Conservation (phyloP, 805 yeast genomes). For the Gaillardinia entomophila region DNA sequence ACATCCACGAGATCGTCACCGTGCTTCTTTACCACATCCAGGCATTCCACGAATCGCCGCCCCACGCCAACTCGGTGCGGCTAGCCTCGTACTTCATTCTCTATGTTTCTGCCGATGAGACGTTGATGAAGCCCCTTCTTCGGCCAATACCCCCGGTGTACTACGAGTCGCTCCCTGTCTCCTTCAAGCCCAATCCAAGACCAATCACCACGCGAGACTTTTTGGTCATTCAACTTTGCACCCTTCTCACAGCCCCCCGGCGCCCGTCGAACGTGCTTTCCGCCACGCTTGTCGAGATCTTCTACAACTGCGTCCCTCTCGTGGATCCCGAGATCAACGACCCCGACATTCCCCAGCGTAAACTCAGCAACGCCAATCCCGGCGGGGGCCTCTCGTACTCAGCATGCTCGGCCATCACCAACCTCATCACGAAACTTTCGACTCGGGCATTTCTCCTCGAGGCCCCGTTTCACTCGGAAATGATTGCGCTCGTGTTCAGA, state of each 20-base stretch:
- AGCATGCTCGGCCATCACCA: slow-evolving; percentile 42
- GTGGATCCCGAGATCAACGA: slow-evolving; percentile 14
- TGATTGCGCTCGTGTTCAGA: slow-evolving; percentile 54
- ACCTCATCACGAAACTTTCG: slow-evolving; percentile 36
- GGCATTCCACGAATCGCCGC: neutral
- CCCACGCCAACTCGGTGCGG: slow-evolving; percentile 40
- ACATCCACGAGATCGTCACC: slow-evolving; percentile 49
- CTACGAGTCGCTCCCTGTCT: slow-evolving; percentile 49
- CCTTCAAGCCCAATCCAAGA: slow-evolving; percentile 37
- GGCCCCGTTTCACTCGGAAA: slow-evolving; percentile 44
- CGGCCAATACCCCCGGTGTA: slow-evolving; percentile 38
- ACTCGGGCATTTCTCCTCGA: slow-evolving; percentile 27
- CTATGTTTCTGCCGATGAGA: slow-evolving; percentile 39
- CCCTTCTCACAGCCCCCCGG: slow-evolving; percentile 19
- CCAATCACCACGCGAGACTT: slow-evolving; percentile 61
- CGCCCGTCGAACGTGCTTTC: slow-evolving; percentile 10
- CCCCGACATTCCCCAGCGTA: slow-evolving; percentile 13
- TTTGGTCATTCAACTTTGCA: slow-evolving; percentile 47
- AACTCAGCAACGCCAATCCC: slow-evolving; percentile 26
- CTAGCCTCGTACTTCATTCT: slow-evolving; percentile 48
- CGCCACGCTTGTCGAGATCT: slow-evolving; percentile 51
- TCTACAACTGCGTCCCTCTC: slow-evolving; percentile 54
- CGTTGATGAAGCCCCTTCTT: slow-evolving; percentile 35
- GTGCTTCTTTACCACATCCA: slow-evolving; percentile 51
- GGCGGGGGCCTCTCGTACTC: slow-evolving; percentile 45